A percentile compares a stretch with the other conserved stretches of the same genome.
Conservation (phyloP, 768 basidiomycete genomes). For the Lentinus brumalis region DNA sequence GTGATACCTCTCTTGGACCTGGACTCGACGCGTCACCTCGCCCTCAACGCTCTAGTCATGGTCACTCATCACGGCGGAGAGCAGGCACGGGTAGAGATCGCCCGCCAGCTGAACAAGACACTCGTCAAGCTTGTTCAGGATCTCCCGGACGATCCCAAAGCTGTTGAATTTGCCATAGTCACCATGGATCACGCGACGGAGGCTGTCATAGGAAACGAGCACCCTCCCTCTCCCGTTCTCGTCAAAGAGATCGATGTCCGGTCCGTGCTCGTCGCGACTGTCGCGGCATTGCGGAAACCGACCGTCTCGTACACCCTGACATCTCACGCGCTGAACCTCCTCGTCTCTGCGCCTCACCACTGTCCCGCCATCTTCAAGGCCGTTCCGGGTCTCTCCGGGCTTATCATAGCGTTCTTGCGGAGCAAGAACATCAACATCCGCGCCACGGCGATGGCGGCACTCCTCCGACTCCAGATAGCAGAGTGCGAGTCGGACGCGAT, state of each 20-base stretch:
- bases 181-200: constrained; percentile 47
- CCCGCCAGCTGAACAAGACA: constrained; percentile 39
- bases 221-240: constrained; percentile 38
- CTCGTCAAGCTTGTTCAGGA: constrained; percentile 51
- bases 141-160: constrained; percentile 49
- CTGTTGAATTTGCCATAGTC: constrained; percentile 51
- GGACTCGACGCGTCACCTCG: constrained; percentile 50
- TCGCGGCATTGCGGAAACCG: constrained; percentile 47
- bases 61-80: constrained; percentile 64
- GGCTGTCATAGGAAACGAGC: constrained; percentile 44
- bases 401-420: constrained; percentile 59
- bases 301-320: constrained; percentile 43
- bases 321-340: constrained; percentile 52
- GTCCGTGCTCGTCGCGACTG: constrained; percentile 44
- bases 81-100: constrained; percentile 52
- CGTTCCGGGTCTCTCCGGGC: constrained; percentile 44
- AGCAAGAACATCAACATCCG: constrained; percentile 56
- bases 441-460: constrained; percentile 51
- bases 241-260: constrained; percentile 39
- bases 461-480: constrained; percentile 50
- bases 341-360: constrained; percentile 46
- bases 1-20: constrained; percentile 55
- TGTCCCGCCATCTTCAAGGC: constrained; percentile 47
- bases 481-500: constrained; percentile 48
- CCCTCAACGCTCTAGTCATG: constrained; percentile 55